A percentile compares a stretch with the other conserved stretches of the same genome.
phyloP scores from a whole-genome alignment of 768 basidiomycete species.

The Serendipita indica region DNA sequence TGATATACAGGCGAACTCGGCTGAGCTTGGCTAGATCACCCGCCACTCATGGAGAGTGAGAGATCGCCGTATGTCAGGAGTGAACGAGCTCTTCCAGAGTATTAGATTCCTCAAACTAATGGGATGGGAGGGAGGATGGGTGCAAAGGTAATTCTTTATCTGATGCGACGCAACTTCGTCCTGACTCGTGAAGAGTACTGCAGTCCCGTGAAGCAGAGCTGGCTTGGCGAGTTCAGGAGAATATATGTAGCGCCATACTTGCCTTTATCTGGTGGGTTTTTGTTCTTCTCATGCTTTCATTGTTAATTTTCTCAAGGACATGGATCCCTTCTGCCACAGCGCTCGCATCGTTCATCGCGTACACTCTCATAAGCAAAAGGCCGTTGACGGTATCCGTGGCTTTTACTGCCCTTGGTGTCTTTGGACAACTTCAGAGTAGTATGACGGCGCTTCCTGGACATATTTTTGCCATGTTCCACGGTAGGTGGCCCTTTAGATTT shows the following conservation, averaged over 20 bases:
- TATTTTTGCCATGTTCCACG: constrained; percentile 48
- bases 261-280: constrained; percentile 49
- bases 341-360: constrained; percentile 44
- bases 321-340: constrained; percentile 63
- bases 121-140: constrained; percentile 33
- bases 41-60: constrained; percentile 44
- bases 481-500: constrained; percentile 22
- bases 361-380: constrained; percentile 49
- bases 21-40: constrained; percentile 30
- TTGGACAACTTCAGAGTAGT: constrained; percentile 52
- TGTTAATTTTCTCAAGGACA: constrained; percentile 29
- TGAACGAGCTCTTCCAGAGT: constrained; percentile 65
- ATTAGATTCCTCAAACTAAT: constrained; percentile 62
- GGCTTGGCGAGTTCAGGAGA: constrained; percentile 49
- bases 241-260: constrained; percentile 37
- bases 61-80: constrained; percentile 52
- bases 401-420: constrained; percentile 66
- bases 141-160: constrained; percentile 26
- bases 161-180: constrained; percentile 5
- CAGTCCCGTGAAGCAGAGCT: constrained; percentile 48
- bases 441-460: constrained; percentile 51
- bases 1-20: background rate
- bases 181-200: constrained; percentile 35
- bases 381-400: constrained; percentile 64
- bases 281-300: background rate